Evolutionary conservation across 176 grass and related monocot species (phyloP).

Genomic region (Lolium rigidum): DNA sequence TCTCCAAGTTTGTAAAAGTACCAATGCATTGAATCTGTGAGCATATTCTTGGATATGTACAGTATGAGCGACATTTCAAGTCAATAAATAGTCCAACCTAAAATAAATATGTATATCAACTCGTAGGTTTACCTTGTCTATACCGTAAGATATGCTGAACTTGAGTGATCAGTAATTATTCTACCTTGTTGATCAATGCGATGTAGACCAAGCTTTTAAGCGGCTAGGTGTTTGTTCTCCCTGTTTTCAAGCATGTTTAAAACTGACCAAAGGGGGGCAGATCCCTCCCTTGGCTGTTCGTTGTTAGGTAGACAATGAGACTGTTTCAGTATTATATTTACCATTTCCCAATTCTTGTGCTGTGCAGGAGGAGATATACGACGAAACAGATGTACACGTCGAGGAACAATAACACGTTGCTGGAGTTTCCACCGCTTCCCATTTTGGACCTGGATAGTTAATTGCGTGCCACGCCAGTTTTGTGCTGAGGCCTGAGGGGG

Average conservation of each 20-base stretch:
- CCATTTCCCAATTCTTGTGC: neutral
- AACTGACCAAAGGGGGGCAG: too few relatives aligned
- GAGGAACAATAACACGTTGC: conserved; percentile 58
- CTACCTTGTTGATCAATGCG: neutral
- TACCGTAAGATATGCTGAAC: neutral
- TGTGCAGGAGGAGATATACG: conserved; percentile 91
- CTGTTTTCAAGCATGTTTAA: neutral
- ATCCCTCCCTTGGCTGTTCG: too few relatives aligned
- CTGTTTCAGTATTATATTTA: neutral
- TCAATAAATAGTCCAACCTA: neutral
- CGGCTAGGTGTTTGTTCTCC: neutral
- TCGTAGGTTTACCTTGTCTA: neutral
- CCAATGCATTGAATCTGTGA: neutral
- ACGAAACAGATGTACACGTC: conserved; percentile 80
- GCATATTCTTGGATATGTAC: too few relatives aligned
- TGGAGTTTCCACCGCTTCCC: neutral
- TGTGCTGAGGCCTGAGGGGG: neutral
- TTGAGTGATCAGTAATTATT: neutral
- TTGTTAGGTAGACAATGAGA: neutral
- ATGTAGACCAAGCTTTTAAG: neutral
- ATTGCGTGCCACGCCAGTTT: neutral
- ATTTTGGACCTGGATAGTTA: conserved; percentile 2
- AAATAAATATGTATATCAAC: neutral
- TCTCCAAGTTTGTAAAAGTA: neutral
- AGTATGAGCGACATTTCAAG: neutral